phyloP scores from a whole-genome alignment of 352 stramenopile genomes.

The Thraustochytrium sp. region DNA sequence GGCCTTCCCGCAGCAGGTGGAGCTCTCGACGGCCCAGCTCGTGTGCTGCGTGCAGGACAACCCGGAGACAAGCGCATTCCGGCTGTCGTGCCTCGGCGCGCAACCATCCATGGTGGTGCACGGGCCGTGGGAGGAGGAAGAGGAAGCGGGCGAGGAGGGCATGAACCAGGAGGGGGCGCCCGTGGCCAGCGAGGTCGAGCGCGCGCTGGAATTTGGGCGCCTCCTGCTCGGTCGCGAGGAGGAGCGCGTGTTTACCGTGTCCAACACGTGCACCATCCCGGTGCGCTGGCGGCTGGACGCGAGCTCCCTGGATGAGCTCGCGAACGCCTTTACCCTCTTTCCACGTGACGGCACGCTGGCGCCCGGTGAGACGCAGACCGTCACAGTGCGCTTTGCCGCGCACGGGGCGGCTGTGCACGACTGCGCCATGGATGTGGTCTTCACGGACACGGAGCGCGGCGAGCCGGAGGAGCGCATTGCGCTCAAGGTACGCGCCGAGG shows the following conservation, averaged over 20 bases:
- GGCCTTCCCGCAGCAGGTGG: constrained; percentile 67
- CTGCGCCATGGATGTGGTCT: constrained; percentile 64
- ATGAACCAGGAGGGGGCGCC: not conserved
- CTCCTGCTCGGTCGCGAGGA: constrained; percentile 77
- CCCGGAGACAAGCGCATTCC: constrained; percentile 73
- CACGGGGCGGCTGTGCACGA: constrained; percentile 64
- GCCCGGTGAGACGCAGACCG: constrained; percentile 50
- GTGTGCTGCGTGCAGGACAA: constrained; percentile 83
- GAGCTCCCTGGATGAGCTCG: constrained; percentile 48
- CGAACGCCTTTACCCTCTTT: constrained; percentile 52
- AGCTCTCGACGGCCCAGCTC: constrained; percentile 65
- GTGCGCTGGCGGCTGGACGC: constrained; percentile 75
- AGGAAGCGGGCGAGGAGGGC: constrained; percentile 29
- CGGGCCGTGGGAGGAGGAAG: constrained; percentile 73
- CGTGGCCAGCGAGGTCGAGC: not conserved
- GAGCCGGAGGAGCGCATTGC: constrained; percentile 60
- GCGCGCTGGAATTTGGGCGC: constrained; percentile 78
- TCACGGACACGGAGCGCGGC: constrained; percentile 68
- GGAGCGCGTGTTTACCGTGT: constrained; percentile 73
- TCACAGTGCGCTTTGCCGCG: constrained; percentile 68
- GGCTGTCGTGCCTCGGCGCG: constrained; percentile 74
- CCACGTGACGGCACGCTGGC: constrained; percentile 67
- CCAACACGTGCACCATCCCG: constrained; percentile 68
- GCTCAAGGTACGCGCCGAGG: constrained; percentile 8
- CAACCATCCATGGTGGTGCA: constrained; percentile 65